Evolutionary conservation across 1,284 basidiomycete genomes (phyloP).

Genomic region (Cystobasidium slooffiae): DNA sequence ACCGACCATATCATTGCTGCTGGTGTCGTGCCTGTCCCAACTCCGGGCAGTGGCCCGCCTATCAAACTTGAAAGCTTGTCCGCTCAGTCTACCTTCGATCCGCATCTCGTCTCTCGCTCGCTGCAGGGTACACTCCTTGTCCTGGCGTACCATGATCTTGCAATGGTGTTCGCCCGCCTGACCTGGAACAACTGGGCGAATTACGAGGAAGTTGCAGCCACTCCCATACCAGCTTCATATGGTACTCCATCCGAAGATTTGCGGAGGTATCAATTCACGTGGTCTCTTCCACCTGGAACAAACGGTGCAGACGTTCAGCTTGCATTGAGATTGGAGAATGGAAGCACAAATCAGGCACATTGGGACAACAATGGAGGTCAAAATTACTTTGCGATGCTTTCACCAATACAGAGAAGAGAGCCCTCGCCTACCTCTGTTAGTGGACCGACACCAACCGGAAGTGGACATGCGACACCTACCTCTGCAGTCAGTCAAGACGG

Average conservation of each 20-base stretch:
- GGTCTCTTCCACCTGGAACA: slow-evolving; percentile 34
- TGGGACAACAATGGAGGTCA: slow-evolving; percentile 43
- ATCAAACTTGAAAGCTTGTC: slow-evolving; percentile 28
- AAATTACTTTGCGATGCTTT: slow-evolving; percentile 32
- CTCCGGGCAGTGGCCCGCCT: slow-evolving; percentile 7
- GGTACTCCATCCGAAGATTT: neutral
- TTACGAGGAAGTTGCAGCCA: slow-evolving; percentile 38
- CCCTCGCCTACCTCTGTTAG: neutral
- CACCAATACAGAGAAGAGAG: slow-evolving; percentile 18
- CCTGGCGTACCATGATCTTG: neutral
- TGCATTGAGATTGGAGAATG: slow-evolving; percentile 30
- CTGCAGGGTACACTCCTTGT: slow-evolving; percentile 31
- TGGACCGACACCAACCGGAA: slow-evolving; percentile 11
- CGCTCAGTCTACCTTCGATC: slow-evolving; percentile 1
- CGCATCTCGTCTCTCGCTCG: slow-evolving; percentile 33
- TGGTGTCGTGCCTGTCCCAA: slow-evolving; percentile 22
- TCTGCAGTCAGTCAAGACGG: slow-evolving; percentile 2
- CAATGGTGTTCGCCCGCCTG: slow-evolving; percentile 24
- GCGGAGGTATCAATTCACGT: slow-evolving; percentile 25
- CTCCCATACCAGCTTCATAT: neutral
- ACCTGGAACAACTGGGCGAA: slow-evolving; percentile 41
- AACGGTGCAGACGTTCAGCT: slow-evolving; percentile 37
- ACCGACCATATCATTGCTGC: slow-evolving; percentile 22
- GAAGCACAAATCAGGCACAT: slow-evolving; percentile 30
- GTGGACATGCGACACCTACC: slow-evolving; percentile 15